Evolutionary conservation across 2,329 filamentous ascomycete genomes (phyloP), one percentile per base, ranked within the genome.

Genomic region (Penicillium glabrum): DNA sequence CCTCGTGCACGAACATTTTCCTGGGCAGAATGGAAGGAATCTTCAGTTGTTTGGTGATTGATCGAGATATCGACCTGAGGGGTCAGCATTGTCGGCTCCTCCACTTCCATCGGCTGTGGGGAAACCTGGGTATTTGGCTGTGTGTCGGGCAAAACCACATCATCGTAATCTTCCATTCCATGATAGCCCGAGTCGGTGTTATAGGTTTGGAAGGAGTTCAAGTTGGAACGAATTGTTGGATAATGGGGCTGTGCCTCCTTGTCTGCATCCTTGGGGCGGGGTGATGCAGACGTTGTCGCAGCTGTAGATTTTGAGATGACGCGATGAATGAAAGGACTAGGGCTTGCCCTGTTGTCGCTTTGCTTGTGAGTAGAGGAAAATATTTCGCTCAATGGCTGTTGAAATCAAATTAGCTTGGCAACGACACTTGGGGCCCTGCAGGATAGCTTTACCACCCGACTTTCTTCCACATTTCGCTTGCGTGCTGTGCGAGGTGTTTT

Each of bases 171-270:
- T 33, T 69, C 67, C 69, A 79, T 75, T 41, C 76, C 77, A 70
- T 80, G 77, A 54, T 80, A 80, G 10, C 78, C 79, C 0, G 79
- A 80, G 59, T 79, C 77, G 5, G 75, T 75, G 51, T 78, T 77
- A 45, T 73, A 74, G 47, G 71, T 70, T 1, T 72, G 66, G 54
- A 75, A 74, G 1, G 75, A 75, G 62, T 75, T 77, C 58, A 73
- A 57, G 39, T 71, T 71, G 41, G 71, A 67, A 33, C 57, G 67
- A 53, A 69, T 61, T 51, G 70, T 65, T 19, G 67, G 73, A 48
- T 69, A 69, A 39, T 65, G 60, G 6, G 68, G 69, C 35, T 69
- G 65, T 31, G 61, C 61, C 39, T 57, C 64, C 54, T 61, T 66
- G 27, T 61, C 57, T 3, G 52, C 26, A 21, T 60, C 52, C 35